Evolutionary conservation across 2,329 filamentous ascomycete species (phyloP).

Genomic region (Penicillium sp.): DNA sequence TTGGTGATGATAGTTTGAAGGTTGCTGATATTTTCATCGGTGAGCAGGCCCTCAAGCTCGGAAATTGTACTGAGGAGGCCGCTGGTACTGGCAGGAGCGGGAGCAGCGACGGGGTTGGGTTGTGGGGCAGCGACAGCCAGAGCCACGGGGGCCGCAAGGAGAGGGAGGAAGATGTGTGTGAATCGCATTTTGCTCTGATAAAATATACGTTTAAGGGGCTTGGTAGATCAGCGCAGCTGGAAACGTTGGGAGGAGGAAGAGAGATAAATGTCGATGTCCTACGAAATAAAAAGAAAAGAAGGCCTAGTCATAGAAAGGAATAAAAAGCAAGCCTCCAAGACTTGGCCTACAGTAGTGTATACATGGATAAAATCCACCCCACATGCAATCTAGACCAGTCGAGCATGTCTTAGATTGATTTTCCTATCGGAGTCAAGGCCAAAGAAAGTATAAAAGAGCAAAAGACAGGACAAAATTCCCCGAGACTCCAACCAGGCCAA

Average conservation of each 20-base stretch:
- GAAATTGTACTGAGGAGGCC: slow-evolving; percentile 27
- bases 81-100: slow-evolving; percentile 16
- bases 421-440: not conserved
- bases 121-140: slow-evolving; percentile 22
- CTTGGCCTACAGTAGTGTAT: not conserved
- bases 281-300: not conserved
- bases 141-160: slow-evolving; percentile 18
- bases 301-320: not conserved
- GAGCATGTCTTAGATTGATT: not conserved
- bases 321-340: not conserved
- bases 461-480: slow-evolving; percentile 5
- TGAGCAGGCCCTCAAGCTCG: slow-evolving; percentile 19
- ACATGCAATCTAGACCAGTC: not conserved
- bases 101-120: slow-evolving; percentile 25
- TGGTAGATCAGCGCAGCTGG: not conserved
- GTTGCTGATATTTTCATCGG: slow-evolving; percentile 19
- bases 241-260: not conserved
- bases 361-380: not conserved
- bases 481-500: slow-evolving; percentile 5
- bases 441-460: not conserved
- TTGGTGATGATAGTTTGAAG: slow-evolving; percentile 21
- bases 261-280: not conserved
- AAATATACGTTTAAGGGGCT: not conserved
- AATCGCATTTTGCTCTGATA: slow-evolving; percentile 21
- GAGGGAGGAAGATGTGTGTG: slow-evolving; percentile 18